Percentiles rank a stretch among this genome's conserved stretches.
phyloP scores from a whole-genome alignment of 1,139 yeast species.

The Candida sojae region DNA sequence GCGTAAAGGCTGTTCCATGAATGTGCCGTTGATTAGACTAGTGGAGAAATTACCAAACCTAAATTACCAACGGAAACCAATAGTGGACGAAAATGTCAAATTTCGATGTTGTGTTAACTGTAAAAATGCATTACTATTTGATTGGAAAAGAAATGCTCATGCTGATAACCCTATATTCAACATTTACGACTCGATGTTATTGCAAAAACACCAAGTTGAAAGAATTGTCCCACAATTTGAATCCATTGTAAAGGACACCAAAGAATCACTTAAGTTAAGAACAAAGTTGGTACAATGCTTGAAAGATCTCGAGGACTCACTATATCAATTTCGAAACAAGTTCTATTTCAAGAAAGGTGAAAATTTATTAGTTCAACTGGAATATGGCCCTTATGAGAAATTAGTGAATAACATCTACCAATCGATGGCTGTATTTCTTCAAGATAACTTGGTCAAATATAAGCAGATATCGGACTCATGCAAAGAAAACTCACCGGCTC shows the following conservation, averaged over 20 bases:
- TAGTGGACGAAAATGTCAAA: constrained; percentile 16
- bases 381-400: constrained; percentile 17
- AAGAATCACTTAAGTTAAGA: constrained; percentile 20
- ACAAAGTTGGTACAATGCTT: constrained; percentile 28
- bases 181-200: constrained; percentile 33
- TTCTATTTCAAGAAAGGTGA: constrained; percentile 22
- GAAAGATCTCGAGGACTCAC: constrained; percentile 36
- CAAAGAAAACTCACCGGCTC: constrained; percentile 16
- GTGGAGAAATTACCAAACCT: constrained; percentile 41
- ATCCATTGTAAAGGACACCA: constrained; percentile 13
- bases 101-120: constrained; percentile 68
- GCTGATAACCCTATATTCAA: constrained; percentile 23
- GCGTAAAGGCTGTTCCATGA: constrained; percentile 61
- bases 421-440: constrained; percentile 33
- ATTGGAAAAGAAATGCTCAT: constrained; percentile 46
- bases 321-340: constrained; percentile 25
- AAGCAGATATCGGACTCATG: constrained; percentile 27
- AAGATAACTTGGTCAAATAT: constrained; percentile 31
- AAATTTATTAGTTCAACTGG: constrained; percentile 18
- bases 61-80: constrained; percentile 32
- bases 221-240: constrained; percentile 33
- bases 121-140: constrained; percentile 59
- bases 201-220: constrained; percentile 35
- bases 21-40: constrained; percentile 59
- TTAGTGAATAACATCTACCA: constrained; percentile 38